Evolutionary conservation across 1,139 yeast species (phyloP).

Genomic region (Hyphopichia khmerensis): DNA sequence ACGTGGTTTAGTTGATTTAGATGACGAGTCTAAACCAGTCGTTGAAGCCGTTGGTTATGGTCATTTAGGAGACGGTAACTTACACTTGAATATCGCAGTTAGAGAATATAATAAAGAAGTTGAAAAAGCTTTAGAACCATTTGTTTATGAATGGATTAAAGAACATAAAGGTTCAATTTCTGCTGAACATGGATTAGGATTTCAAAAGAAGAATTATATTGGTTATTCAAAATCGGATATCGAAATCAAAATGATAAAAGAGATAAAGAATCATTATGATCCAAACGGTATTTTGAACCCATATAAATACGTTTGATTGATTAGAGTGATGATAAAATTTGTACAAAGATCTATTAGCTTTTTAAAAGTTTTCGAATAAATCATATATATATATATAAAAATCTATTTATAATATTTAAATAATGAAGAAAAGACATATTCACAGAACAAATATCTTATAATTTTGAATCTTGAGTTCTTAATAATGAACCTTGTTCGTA

Average conservation of each 20-base stretch:
- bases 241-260: constrained; percentile 72
- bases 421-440: no score
- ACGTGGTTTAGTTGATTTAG: constrained; percentile 61
- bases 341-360: no score
- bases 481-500: constrained; percentile 56
- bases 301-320: constrained; percentile 81
- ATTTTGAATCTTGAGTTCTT: constrained; percentile 5
- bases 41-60: constrained; percentile 92
- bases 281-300: constrained; percentile 92
- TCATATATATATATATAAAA: background rate
- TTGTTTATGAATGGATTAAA: constrained; percentile 87
- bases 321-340: constrained; percentile 8
- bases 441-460: background rate
- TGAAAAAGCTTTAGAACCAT: constrained; percentile 83
- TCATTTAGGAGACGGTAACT: constrained; percentile 93
- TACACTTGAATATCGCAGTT: constrained; percentile 90
- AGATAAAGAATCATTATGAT: constrained; percentile 76
- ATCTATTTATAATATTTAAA: background rate
- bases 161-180: constrained; percentile 79
- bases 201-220: constrained; percentile 88
- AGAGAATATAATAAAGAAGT: constrained; percentile 74
- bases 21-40: constrained; percentile 70
- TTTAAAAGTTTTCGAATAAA: background rate
- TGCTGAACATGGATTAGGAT: constrained; percentile 97
- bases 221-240: constrained; percentile 74